phyloP scores from a whole-genome alignment of 2,329 filamentous ascomycete genomes.

The Penicillium concentricum region DNA sequence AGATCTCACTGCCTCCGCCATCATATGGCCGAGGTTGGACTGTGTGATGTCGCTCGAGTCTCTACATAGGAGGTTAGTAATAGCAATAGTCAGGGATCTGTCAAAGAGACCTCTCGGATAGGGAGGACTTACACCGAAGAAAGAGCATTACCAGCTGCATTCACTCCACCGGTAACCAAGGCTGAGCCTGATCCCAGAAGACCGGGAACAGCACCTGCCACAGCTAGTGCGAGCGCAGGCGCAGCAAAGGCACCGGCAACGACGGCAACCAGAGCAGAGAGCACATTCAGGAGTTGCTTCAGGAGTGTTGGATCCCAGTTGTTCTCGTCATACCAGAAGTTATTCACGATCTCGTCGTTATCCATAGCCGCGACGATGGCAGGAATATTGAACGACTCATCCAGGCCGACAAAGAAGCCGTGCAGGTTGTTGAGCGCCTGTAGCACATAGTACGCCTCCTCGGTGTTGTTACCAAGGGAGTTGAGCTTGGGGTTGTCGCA shows the following conservation, averaged over 20 bases:
- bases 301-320: neutral
- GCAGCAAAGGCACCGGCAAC: neutral
- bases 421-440: neutral
- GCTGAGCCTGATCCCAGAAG: neutral
- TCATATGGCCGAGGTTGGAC: neutral
- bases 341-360: neutral
- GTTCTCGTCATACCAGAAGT: neutral
- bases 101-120: neutral
- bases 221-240: neutral
- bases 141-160: neutral
- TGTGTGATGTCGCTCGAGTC: neutral
- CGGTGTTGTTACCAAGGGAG: neutral
- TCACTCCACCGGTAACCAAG: neutral
- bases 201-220: neutral
- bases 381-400: neutral
- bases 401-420: neutral
- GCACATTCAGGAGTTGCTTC: neutral
- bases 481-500: neutral
- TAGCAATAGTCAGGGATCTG: neutral
- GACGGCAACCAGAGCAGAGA: neutral
- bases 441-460: neutral
- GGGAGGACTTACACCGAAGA: neutral
- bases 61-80: neutral
- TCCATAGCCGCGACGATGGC: neutral
- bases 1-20: neutral